Conservation (phyloP, 345 rosid species). For the Hevea brasiliensis region DNA sequence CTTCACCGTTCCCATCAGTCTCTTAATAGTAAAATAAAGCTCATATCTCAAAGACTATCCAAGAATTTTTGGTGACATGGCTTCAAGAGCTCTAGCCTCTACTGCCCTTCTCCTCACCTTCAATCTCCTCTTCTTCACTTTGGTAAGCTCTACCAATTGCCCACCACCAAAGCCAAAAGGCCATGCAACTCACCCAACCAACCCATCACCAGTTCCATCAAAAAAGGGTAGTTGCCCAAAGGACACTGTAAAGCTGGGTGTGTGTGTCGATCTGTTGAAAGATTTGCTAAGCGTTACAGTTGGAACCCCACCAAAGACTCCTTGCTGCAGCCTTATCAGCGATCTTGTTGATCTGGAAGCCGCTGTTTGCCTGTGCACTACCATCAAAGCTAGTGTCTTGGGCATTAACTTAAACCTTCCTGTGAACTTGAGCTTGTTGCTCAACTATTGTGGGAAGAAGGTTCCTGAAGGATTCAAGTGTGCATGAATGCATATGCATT, state of each 20-base stretch:
- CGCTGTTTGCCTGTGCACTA: constrained; percentile 82
- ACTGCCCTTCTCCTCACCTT: constrained; percentile 29
- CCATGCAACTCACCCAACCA: constrained; percentile 26
- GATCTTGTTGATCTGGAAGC: constrained; percentile 58
- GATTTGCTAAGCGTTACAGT: constrained; percentile 29
- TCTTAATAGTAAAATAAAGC: background rate
- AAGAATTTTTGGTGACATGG: background rate
- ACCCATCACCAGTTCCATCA: constrained; percentile 11
- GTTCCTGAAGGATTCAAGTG: constrained; percentile 65
- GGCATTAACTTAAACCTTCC: constrained; percentile 60
- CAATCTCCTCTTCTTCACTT: constrained; percentile 37
- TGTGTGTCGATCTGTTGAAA: constrained; percentile 42
- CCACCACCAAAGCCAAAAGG: constrained; percentile 19
- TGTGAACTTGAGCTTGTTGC: constrained; percentile 52
- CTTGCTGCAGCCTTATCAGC: constrained; percentile 52
- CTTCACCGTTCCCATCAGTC: background rate
- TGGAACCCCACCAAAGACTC: constrained; percentile 40
- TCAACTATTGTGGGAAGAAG: constrained; percentile 63
- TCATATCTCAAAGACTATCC: background rate
- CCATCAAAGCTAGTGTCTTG: constrained; percentile 60
- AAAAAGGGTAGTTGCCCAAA: constrained; percentile 13
- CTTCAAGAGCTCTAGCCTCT: constrained; percentile 3
- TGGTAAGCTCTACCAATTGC: constrained; percentile 14
- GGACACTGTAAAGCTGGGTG: constrained; percentile 51
- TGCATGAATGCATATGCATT: constrained; percentile 12